Conservation (phyloP, 164 flowering plant species). For the Aristolochia californica region DNA sequence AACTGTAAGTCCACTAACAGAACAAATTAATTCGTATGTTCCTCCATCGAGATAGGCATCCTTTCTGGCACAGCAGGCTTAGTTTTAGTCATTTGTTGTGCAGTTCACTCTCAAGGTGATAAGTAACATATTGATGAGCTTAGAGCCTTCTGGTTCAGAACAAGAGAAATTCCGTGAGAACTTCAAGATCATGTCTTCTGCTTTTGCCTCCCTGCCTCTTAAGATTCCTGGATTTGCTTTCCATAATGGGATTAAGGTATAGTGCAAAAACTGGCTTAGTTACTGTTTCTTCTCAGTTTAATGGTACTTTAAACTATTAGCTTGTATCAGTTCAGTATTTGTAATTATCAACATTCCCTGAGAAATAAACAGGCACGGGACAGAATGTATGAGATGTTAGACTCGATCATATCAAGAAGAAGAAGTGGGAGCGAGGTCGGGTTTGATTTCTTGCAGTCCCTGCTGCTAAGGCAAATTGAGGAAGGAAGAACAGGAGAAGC, state of each 20-base stretch:
- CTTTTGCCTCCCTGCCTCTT: constrained; percentile 53
- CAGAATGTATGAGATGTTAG: constrained; percentile 47
- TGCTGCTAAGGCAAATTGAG: constrained; percentile 39
- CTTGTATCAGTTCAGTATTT: no score
- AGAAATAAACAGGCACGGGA: constrained; percentile 38
- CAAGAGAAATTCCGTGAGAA: constrained; percentile 52
- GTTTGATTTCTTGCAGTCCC: constrained; percentile 46
- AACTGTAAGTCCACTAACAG: constrained; percentile 18
- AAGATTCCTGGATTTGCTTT: constrained; percentile 64
- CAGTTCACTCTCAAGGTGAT: constrained; percentile 66
- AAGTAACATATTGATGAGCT: constrained; percentile 59
- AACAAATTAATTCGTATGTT: neutral
- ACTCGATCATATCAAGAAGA: constrained; percentile 29
- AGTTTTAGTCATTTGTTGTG: constrained; percentile 7
- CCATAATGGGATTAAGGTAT: constrained; percentile 53
- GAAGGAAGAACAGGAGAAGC: constrained; percentile 14
- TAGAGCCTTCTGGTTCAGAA: constrained; percentile 54
- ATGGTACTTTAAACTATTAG: no score
- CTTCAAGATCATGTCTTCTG: constrained; percentile 53
- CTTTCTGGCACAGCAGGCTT: no score
- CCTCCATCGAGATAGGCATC: no score
- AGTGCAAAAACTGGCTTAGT: no score
- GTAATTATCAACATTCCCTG: no score
- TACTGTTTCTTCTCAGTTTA: neutral
- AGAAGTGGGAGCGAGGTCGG: constrained; percentile 27